Conservation (phyloP, 441 rosid species). For the Flueggea neowawraea region DNA sequence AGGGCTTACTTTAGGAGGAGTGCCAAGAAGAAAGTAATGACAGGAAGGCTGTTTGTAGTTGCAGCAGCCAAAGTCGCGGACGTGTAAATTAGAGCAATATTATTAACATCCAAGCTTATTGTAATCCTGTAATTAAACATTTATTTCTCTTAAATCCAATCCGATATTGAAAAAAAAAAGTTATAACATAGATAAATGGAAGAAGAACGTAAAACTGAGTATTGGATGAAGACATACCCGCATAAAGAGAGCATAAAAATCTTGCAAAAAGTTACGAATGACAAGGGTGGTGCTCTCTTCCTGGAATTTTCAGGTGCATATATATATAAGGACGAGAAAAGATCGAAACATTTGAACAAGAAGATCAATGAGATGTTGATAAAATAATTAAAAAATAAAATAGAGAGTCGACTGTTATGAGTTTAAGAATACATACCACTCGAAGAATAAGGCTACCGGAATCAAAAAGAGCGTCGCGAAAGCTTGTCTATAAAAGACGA, state of each 20-base stretch:
- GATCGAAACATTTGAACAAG: too few relatives aligned
- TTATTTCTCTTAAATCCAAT: too few relatives aligned
- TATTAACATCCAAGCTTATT: conserved; percentile 57
- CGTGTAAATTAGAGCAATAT: conserved; percentile 71
- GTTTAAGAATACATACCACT: conserved; percentile 38
- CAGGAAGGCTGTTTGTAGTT: conserved; percentile 71
- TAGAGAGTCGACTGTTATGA: too few relatives aligned
- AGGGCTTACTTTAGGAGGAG: conserved; percentile 51
- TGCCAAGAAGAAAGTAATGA: conserved; percentile 86
- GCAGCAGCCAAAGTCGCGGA: conserved; percentile 85
- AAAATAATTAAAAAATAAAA: neutral
- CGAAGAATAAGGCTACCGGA: conserved; percentile 61
- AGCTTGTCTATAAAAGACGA: conserved; percentile 86
- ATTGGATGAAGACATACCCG: conserved; percentile 43
- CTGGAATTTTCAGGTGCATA: conserved; percentile 14
- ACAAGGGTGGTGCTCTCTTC: conserved; percentile 64
- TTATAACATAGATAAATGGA: too few relatives aligned
- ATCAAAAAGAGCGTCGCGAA: conserved; percentile 64
- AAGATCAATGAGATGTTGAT: neutral
- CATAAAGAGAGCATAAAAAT: conserved; percentile 61
- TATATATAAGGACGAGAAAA: too few relatives aligned
- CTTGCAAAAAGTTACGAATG: conserved; percentile 66
- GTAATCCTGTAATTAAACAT: conserved; percentile 45
- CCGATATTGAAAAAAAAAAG: too few relatives aligned
- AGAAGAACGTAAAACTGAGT: too few relatives aligned